Evolutionary conservation across 1,284 basidiomycete genomes (phyloP), one percentile per base, ranked within the genome.

Genomic region (Ceraceosorus guamensis): DNA sequence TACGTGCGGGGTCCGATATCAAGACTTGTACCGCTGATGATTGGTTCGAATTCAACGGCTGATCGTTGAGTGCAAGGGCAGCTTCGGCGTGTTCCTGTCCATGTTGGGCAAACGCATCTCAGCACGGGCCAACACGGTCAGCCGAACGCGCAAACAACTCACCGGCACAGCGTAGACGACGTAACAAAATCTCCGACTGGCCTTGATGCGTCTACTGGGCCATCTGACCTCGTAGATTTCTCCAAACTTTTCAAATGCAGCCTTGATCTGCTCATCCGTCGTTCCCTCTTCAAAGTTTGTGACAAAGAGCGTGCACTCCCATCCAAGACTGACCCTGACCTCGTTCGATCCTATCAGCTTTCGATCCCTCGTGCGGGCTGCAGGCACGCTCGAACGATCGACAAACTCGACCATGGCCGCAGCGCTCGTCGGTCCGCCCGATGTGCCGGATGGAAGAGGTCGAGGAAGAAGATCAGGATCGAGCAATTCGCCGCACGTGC

Each of bases 151-250:
- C 37, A n/a, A n/a, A 8, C 8, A 41, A 41, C 37, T 41, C 37
- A 41, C 89, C 0, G 89, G 87, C 24, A 84, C 85, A 0, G 86
- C 86, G 75, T 83, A 96, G 64, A 96, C 92, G 2, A 99, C 81
- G 74, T 98, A 99, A 74, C 89, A 93, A 77, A 99, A 98, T 11
- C 95, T 82, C 31, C 95, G 81, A 1, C 87, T 87, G 53, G 81
- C 84, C 75, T 90, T 91, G 80, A 90, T 93, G 73, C 93, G 92
- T 75, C 92, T 92, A 78, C 91, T 95, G 5, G 95, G 95, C 95
- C 93, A 98, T 16, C 95, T 87, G 11, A 92, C 88, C 63, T 95
- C 91, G 59, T 98, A 89, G 51, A 99, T 83, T 5, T 82, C 82
- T 1, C 95, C 95, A 77, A 87, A 92, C 86, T 91, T 63, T 0